A percentile compares a stretch with the other conserved stretches of the same genome.
Evolutionary conservation across 345 rosid genomes (phyloP).

Genomic region (Moringa oleifera): DNA sequence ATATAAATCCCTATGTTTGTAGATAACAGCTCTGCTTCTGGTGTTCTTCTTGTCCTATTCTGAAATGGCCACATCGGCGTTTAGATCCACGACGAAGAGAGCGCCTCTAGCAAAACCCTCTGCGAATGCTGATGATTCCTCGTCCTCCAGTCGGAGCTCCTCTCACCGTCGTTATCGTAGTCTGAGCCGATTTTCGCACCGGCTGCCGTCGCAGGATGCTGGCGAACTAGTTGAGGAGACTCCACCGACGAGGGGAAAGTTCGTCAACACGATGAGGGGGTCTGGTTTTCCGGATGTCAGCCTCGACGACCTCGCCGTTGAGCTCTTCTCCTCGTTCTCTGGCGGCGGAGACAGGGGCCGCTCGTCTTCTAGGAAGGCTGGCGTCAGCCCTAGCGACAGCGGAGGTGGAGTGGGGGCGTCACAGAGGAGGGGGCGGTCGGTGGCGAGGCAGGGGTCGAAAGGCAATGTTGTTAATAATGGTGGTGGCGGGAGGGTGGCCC

Average conservation of each 20-base stretch:
- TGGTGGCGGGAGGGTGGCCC: conserved; percentile 32
- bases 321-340: conserved; percentile 53
- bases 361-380: conserved; percentile 30
- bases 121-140: conserved; percentile 38
- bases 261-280: conserved; percentile 82
- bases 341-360: conserved; percentile 40
- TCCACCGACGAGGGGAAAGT: conserved; percentile 52
- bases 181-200: conserved; percentile 77
- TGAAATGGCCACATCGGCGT: conserved; percentile 74
- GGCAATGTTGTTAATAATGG: conserved; percentile 21
- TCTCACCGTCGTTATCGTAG: conserved; percentile 70
- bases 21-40: too few relatives aligned
- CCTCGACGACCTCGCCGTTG: conserved; percentile 75
- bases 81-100: conserved; percentile 58
- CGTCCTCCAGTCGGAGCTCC: conserved; percentile 37
- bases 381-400: conserved; percentile 25
- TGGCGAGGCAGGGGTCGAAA: conserved; percentile 58
- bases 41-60: neutral
- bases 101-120: conserved; percentile 38
- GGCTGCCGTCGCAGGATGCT: conserved; percentile 29
- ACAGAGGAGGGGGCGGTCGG: conserved; percentile 84
- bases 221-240: conserved; percentile 20
- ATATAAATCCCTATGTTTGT: too few relatives aligned
- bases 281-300: conserved; percentile 75
- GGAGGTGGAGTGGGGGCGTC: conserved; percentile 21